Base-by-base conservation (phyloP, 2,329 filamentous ascomycete species). In the Dothistroma septosporum region DNA sequence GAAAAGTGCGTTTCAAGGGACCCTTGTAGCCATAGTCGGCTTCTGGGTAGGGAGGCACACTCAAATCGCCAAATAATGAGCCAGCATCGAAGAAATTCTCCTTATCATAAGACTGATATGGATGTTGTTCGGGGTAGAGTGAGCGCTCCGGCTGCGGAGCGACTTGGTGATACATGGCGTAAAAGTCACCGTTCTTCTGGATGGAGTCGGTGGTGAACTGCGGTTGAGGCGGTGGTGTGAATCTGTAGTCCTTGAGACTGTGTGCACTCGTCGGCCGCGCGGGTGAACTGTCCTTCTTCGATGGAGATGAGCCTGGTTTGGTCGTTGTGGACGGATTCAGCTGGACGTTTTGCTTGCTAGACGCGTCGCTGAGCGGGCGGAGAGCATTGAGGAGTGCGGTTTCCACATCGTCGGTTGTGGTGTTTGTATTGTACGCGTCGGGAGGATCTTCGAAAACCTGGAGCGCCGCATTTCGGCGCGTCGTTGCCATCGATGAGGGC, bases 191-290 rank as follows among this genome's bases (percentile, higher is more conserved):
- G 59, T 85, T 88, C 81, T 91, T 91, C 70, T 84, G 79, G 58
- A 87, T 83, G 31, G 86, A 89, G 74, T 90, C 88, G 37, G 87
- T 89, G 37, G 76, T 76, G 68, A 82, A 82, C 21, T 74, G 73
- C 59, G 81, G 77, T 63, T 78, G 78, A 57, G 77, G 75, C 1
- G 89, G 88, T 33, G 87, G 88, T 53, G 86, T 83, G 78, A 91
- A 87, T 47, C 83, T 78, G 62, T 89, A 79, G 68, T 85, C 82
- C 72, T 88, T 87, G 64, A 94, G 79, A 70, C 84, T 85, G 71
- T 80, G 85, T 74, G 80, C 81, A 69, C 80, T 82, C 67, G 87
- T 82, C 64, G 83, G 84, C 68, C 82, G 83, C 64, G 81, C 81
- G 44, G 82, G 87, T 52, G 87, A 86, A 63, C 83, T 83, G 59